Conservation (phyloP, 345 rosid species). For the Camelina laxa region DNA sequence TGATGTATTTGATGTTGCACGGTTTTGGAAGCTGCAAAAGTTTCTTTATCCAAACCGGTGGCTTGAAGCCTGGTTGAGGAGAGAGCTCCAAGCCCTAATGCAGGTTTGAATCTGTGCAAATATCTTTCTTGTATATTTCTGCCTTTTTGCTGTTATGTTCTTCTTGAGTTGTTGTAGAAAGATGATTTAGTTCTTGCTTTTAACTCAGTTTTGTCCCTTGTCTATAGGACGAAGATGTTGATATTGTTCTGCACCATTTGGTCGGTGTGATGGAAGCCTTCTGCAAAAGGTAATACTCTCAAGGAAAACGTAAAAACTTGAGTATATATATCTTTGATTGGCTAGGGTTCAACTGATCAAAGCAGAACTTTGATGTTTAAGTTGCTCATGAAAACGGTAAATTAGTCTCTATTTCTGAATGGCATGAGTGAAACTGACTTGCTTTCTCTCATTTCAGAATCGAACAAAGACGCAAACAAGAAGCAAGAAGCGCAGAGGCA, state of each 20-base stretch:
- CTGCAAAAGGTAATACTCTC: slow-evolving; percentile 54
- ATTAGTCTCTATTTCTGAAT: background rate
- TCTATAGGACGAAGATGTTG: slow-evolving; percentile 81
- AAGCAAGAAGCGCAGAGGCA: slow-evolving; percentile 45
- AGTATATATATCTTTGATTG: background rate
- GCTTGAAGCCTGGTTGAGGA: slow-evolving; percentile 75
- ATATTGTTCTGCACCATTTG: slow-evolving; percentile 69
- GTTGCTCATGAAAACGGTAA: background rate
- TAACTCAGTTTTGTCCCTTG: background rate
- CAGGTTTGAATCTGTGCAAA: slow-evolving; percentile 49
- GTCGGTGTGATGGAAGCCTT: slow-evolving; percentile 71
- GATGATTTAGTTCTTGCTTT: background rate
- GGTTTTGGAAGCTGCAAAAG: slow-evolving; percentile 75
- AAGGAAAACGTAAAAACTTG: background rate
- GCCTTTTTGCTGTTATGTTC: background rate
- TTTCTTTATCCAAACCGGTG: slow-evolving; percentile 62
- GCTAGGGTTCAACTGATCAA: background rate
- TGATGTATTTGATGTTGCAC: slow-evolving; percentile 51
- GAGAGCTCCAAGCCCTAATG: slow-evolving; percentile 87
- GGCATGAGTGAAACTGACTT: background rate
- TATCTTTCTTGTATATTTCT: background rate
- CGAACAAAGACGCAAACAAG: slow-evolving; percentile 36
- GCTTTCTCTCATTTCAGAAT: slow-evolving; percentile 42
- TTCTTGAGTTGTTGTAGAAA: background rate
- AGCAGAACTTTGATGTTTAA: background rate